phyloP scores from a whole-genome alignment of 208 protist genomes.

The Borovskyia barvae region DNA sequence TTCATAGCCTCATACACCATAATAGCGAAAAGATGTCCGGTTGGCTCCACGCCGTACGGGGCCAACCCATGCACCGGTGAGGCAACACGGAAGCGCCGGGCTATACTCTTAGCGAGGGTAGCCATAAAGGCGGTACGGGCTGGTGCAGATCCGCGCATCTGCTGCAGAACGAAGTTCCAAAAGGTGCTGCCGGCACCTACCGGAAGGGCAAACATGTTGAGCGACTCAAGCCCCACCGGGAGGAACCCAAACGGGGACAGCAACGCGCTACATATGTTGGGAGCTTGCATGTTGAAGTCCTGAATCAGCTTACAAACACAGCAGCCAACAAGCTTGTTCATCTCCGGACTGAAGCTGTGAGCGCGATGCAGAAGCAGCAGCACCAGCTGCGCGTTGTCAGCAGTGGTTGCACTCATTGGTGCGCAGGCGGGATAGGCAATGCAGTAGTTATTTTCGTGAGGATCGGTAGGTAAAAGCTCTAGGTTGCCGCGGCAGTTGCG shows the following conservation, averaged over 20 bases:
- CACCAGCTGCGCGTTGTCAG: slow-evolving; percentile 87
- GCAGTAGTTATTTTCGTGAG: slow-evolving; percentile 84
- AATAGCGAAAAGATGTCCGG: slow-evolving; percentile 77
- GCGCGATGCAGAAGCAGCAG: slow-evolving; percentile 83
- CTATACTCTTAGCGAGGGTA: slow-evolving; percentile 77
- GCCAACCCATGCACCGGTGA: slow-evolving; percentile 65
- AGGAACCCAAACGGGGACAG: slow-evolving; percentile 81
- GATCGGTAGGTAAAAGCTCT: slow-evolving; percentile 84
- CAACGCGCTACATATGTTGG: slow-evolving; percentile 76
- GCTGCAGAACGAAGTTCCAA: slow-evolving; percentile 83
- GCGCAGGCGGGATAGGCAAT: slow-evolving; percentile 78
- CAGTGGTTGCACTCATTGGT: slow-evolving; percentile 60
- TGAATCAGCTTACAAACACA: slow-evolving; percentile 90
- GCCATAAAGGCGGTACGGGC: slow-evolving; percentile 84
- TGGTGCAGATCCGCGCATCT: slow-evolving; percentile 82
- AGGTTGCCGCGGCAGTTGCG: slow-evolving; percentile 77
- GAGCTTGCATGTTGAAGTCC: slow-evolving; percentile 88
- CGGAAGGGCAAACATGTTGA: slow-evolving; percentile 79
- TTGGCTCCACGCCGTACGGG: slow-evolving; percentile 48
- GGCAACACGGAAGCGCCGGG: slow-evolving; percentile 79
- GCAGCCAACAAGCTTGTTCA: slow-evolving; percentile 83
- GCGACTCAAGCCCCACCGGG: slow-evolving; percentile 55
- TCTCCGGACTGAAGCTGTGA: slow-evolving; percentile 80
- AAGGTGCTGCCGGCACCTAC: slow-evolving; percentile 81
- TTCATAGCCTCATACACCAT: slow-evolving; percentile 91